Conservation (phyloP, 371 early-diverging fungal genomes). For the Batkoa obscura region DNA sequence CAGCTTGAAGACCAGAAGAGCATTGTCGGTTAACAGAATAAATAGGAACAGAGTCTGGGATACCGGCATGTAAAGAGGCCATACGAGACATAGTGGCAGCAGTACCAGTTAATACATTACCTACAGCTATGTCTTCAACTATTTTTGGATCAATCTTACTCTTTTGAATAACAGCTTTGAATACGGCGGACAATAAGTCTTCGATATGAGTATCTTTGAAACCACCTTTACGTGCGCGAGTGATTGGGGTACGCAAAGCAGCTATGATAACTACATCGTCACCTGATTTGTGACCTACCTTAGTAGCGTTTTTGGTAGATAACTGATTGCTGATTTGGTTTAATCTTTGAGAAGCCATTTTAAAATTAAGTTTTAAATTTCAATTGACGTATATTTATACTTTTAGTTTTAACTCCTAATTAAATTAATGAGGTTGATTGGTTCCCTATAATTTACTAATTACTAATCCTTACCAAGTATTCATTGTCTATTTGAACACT, state of each 20-base stretch:
- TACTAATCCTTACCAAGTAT: too few species aligned
- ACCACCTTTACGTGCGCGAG: constrained; percentile 80
- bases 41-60: constrained; percentile 66
- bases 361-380: too few species aligned
- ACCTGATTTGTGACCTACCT: constrained; percentile 59
- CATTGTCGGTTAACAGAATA: constrained; percentile 93
- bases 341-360: constrained; percentile 19
- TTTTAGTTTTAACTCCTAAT: too few species aligned
- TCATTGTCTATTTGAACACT: too few species aligned
- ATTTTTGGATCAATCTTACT: constrained; percentile 70
- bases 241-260: constrained; percentile 81
- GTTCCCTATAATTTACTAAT: too few species aligned
- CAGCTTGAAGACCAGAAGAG: constrained; percentile 91
- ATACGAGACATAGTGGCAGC: constrained; percentile 89
- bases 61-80: constrained; percentile 89
- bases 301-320: constrained; percentile 20
- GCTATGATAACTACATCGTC: constrained; percentile 74
- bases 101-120: constrained; percentile 83
- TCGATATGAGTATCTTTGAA: constrained; percentile 86
- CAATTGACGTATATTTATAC: too few species aligned
- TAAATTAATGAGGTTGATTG: too few species aligned
- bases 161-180: constrained; percentile 60
- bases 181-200: constrained; percentile 69
- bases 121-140: constrained; percentile 89
- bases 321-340: constrained; percentile 41